These are phyloP conservation scores for thale cress (Arabidopsis thaliana) DNA, from an alignment of 345 rosid species.

Conservation along the genomic window DNA sequence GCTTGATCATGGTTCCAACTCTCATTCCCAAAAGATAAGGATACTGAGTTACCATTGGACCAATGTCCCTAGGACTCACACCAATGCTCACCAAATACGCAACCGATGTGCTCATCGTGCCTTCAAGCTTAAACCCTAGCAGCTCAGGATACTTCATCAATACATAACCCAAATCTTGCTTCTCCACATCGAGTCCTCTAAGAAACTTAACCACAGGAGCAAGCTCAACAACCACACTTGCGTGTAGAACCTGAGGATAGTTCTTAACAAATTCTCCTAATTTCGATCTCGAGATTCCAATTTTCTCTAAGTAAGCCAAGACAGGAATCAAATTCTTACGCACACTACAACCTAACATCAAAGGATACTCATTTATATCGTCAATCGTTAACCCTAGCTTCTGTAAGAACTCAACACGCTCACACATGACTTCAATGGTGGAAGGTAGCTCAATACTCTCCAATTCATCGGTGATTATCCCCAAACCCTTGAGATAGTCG, in stretches of 20 bases:
- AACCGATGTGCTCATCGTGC: conserved; percentile 85
- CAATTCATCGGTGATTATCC: conserved; percentile 87
- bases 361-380: conserved; percentile 83
- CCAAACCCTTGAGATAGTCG: conserved; percentile 81
- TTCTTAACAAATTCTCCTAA: conserved; percentile 84
- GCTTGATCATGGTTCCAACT: conserved; percentile 90
- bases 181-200: conserved; percentile 90
- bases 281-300: conserved; percentile 70
- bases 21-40: conserved; percentile 91
- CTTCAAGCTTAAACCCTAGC: conserved; percentile 93
- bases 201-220: conserved; percentile 89
- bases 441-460: conserved; percentile 83
- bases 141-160: conserved; percentile 88
- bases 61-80: conserved; percentile 88
- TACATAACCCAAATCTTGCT: conserved; percentile 79
- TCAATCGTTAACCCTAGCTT: conserved; percentile 77
- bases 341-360: conserved; percentile 84
- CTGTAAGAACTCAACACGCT: conserved; percentile 85
- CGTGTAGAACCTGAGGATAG: conserved; percentile 80
- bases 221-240: conserved; percentile 91
- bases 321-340: conserved; percentile 94
- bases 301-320: conserved; percentile 79
- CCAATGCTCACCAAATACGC: conserved; percentile 93
- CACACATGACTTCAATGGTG: conserved; percentile 86
- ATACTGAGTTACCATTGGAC: conserved; percentile 94